Conservation (phyloP, 192 early-diverging fungal genomes). For the Coemansia interrupta region DNA sequence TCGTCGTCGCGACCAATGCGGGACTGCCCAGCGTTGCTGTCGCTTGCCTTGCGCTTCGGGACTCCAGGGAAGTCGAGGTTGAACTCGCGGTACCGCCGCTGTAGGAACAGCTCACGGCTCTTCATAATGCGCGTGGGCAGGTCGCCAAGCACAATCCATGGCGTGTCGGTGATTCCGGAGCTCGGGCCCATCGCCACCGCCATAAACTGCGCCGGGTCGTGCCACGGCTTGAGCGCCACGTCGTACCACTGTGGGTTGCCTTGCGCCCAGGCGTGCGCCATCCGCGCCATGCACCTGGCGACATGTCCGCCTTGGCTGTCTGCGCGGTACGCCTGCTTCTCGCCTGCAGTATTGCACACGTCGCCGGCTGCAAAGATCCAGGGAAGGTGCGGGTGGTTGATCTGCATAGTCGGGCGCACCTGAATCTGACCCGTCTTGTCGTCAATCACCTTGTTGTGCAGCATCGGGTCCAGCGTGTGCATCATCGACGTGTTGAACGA, state of each 20-base stretch:
- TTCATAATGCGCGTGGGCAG: slow-evolving; percentile 51
- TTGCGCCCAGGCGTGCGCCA: slow-evolving; percentile 45
- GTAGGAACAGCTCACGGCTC: slow-evolving; percentile 52
- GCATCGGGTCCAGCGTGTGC: slow-evolving; percentile 52
- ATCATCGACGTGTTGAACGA: slow-evolving; percentile 65
- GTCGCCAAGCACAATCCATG: slow-evolving; percentile 53
- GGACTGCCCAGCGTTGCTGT: background rate
- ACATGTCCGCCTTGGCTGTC: slow-evolving; percentile 50
- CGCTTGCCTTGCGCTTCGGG: slow-evolving; percentile 14
- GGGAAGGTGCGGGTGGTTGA: slow-evolving; percentile 59
- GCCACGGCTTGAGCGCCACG: slow-evolving; percentile 47
- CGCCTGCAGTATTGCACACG: slow-evolving; percentile 46
- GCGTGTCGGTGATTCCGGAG: slow-evolving; percentile 47
- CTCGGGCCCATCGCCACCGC: slow-evolving; percentile 44
- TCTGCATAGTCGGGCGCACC: slow-evolving; percentile 71
- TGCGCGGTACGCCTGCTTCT: slow-evolving; percentile 52
- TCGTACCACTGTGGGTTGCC: slow-evolving; percentile 43
- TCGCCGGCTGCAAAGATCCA: slow-evolving; percentile 79
- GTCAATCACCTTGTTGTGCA: slow-evolving; percentile 51
- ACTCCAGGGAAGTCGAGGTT: slow-evolving; percentile 44
- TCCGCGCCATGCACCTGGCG: slow-evolving; percentile 46
- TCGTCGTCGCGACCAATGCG: slow-evolving; percentile 4
- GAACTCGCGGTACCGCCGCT: slow-evolving; percentile 50
- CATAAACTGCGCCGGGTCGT: slow-evolving; percentile 53
- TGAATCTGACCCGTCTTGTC: slow-evolving; percentile 58